Conservation (phyloP, 2,329 filamentous ascomycete species). For the Stagonosporopsis cucurbitacearum region DNA sequence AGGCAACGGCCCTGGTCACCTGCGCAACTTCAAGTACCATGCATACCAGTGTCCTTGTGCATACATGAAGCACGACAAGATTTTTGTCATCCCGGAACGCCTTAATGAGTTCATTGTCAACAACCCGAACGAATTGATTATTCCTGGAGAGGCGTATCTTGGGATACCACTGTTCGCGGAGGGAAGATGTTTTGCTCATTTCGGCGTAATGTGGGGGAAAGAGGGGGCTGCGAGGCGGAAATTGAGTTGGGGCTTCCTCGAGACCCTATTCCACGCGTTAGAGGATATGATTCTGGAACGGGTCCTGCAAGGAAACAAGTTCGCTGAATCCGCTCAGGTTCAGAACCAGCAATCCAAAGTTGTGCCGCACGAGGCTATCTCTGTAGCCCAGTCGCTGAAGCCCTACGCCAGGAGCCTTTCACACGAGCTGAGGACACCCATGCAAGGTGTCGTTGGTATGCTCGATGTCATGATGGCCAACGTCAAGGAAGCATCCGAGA, state of each 20-base stretch:
- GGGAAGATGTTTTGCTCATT: conserved; percentile 71
- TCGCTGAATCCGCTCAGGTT: conserved; percentile 37
- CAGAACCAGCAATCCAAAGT: conserved; percentile 48
- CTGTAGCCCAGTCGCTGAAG: conserved; percentile 69
- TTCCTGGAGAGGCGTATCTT: conserved; percentile 70
- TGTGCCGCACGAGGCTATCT: conserved; percentile 62
- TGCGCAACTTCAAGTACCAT: conserved; percentile 68
- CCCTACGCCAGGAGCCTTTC: conserved; percentile 76
- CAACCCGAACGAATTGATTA: conserved; percentile 67
- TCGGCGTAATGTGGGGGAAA: conserved; percentile 74
- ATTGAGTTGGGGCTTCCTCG: conserved; percentile 70
- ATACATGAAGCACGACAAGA: conserved; percentile 75
- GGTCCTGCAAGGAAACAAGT: conserved; percentile 61
- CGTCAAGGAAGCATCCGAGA: conserved; percentile 69
- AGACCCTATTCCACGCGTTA: conserved; percentile 71
- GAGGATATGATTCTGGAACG: conserved; percentile 70
- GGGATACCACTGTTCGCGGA: conserved; percentile 70
- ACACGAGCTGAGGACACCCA: conserved; percentile 74
- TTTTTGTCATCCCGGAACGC: conserved; percentile 70
- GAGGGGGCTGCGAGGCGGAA: conserved; percentile 63
- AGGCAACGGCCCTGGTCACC: conserved; percentile 55
- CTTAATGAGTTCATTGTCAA: conserved; percentile 65
- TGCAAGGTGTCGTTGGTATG: conserved; percentile 80
- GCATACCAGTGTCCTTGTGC: conserved; percentile 70
- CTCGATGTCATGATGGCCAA: conserved; percentile 78